Conservation (phyloP, 305 asterid species). For the Coffea humblotiana region DNA sequence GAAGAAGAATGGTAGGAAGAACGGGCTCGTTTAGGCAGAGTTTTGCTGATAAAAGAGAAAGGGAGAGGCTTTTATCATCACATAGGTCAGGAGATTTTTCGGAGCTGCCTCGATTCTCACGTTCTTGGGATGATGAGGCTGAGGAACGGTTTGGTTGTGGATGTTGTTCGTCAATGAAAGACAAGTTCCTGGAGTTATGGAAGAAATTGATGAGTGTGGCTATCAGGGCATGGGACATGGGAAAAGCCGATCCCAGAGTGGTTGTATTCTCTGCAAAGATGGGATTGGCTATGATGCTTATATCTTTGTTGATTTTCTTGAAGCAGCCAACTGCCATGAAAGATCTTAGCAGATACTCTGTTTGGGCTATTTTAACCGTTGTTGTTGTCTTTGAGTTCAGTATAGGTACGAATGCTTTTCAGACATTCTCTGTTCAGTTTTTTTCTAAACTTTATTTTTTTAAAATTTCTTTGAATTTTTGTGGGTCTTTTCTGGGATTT, state of each 20-base stretch:
- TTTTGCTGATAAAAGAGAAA: constrained; percentile 34
- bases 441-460: not conserved
- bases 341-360: constrained; percentile 38
- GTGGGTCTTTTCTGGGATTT: not conserved
- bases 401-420: constrained; percentile 28
- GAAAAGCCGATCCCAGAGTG: constrained; percentile 45
- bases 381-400: constrained; percentile 50
- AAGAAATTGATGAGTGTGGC: constrained; percentile 23
- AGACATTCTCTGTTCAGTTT: not conserved
- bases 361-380: constrained; percentile 49
- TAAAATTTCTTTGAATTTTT: not conserved
- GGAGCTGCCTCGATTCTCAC: constrained; percentile 20
- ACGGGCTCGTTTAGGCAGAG: constrained; percentile 33
- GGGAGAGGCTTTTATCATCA: constrained; percentile 24
- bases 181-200: constrained; percentile 23
- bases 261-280: constrained; percentile 39
- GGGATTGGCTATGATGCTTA: constrained; percentile 45
- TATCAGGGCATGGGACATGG: constrained; percentile 35
- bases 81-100: constrained; percentile 22
- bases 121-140: constrained; percentile 1
- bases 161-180: constrained; percentile 13
- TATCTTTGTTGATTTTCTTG: constrained; percentile 38
- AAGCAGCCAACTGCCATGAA: constrained; percentile 30
- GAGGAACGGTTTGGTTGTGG: constrained; percentile 8
- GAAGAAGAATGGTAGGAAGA: constrained; percentile 19